Evolutionary conservation across 352 stramenopile species (phyloP), one percentile per base, ranked within the genome.

Genomic region (Pythium phragmitis): DNA sequence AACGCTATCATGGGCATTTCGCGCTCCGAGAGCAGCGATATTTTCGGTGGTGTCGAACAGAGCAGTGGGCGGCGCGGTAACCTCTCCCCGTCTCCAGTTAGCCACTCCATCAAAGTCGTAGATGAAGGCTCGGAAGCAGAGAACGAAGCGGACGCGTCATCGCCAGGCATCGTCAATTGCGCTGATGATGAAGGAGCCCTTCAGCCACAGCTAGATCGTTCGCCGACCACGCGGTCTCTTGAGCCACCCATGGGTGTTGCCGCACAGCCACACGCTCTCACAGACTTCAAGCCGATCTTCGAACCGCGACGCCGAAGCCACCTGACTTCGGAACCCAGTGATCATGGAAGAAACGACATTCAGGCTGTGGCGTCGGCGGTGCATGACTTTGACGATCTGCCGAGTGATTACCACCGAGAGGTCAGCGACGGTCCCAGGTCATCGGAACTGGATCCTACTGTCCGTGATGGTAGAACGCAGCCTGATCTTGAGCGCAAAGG

Each of bases 1-100:
- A 90, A 90, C 57, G 75, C 88, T 7, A 65, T 69, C 14, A 87
- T 92, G 48, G 72, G 80, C 9, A 80, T 90, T 13, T 90, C 79
- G 14, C 36, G 57, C 7, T 49, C 68, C 33, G 79, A 89, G 60
- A 54, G 68, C 21, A 67, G 85, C 23, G 61, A 64, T 7, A 75
- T 91, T 19, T 54, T 77, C 13, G 65, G 76, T 3, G 37, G 12
- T 2, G 57, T 43, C 14, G 37, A 56, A n/a, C 59, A 79, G 1
- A 68, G 65, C 19, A 50, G 19, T 14, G 53, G 42, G 8, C 28
- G 13, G 13, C 39, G 50, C 13, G 33, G 5, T 51, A 34, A 3
- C 6, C 16, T n/a, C 4, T 9, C 11, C 23, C 4, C 21, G 13
- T 19, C 14, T 33, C n/a, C 34, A 46, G 13, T 46, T 46, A 8